Evolutionary conservation across 176 grass and related monocot genomes (phyloP).

Genomic region (Carex scoparia): DNA sequence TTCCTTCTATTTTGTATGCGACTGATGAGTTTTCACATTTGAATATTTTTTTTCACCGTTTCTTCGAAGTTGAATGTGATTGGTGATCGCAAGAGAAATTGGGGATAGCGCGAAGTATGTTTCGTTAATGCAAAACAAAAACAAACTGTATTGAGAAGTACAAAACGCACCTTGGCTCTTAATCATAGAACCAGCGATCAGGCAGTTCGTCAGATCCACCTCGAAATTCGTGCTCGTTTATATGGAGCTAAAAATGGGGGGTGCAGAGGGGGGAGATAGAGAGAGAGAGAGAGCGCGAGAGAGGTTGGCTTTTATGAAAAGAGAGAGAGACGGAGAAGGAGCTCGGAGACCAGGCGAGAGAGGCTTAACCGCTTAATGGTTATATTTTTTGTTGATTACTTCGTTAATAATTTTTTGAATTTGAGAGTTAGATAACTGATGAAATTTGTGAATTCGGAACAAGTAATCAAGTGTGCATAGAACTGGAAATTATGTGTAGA

Average conservation of each 20-base stretch:
- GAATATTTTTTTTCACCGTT: neutral
- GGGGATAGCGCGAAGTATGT: neutral
- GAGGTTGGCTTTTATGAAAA: slow-evolving; percentile 1
- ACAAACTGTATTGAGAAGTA: too few relatives aligned
- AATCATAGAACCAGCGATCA: neutral
- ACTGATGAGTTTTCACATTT: neutral
- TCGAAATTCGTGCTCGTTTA: slow-evolving; percentile 25
- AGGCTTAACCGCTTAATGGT: neutral
- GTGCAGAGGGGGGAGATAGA: slow-evolving; percentile 17
- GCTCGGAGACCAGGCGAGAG: neutral
- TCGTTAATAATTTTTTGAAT: slow-evolving; percentile 15
- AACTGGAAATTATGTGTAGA: too few relatives aligned
- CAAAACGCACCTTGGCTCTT: neutral
- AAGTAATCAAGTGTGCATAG: too few relatives aligned
- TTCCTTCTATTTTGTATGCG: neutral
- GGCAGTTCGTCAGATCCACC: slow-evolving; percentile 32
- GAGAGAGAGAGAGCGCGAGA: slow-evolving; percentile 12
- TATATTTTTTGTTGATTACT: slow-evolving; percentile 21
- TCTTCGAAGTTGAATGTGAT: neutral
- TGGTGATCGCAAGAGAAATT: neutral
- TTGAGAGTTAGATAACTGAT: neutral
- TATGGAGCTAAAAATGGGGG: too few relatives aligned
- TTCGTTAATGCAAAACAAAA: neutral
- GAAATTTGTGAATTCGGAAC: neutral
- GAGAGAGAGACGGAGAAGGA: neutral